These are phyloP conservation scores for Magnusiomyces paraingens DNA, from an alignment of 1,139 yeast genomes.

Conservation along the genomic window DNA sequence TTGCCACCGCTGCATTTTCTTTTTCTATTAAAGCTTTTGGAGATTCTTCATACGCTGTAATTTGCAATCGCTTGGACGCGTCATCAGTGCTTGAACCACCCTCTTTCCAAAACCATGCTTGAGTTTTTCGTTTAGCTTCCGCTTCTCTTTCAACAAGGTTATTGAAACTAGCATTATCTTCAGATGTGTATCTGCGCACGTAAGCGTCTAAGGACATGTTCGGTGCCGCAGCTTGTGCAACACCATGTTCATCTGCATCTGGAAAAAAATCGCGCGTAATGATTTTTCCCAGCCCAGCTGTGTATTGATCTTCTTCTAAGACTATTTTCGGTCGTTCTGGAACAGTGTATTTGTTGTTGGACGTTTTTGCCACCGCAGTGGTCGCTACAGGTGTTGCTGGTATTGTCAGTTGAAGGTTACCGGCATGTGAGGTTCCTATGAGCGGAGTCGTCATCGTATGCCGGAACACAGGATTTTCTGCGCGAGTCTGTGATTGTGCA, in stretches of 20 bases:
- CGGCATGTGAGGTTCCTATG: slow-evolving; percentile 1
- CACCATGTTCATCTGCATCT: slow-evolving; percentile 8
- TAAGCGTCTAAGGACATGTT: slow-evolving; percentile 20
- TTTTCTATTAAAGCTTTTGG: slow-evolving; percentile 11
- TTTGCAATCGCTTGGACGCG: slow-evolving; percentile 1
- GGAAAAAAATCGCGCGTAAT: slow-evolving; percentile 32
- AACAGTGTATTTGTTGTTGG: neutral
- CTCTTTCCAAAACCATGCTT: slow-evolving; percentile 26
- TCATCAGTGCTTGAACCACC: slow-evolving; percentile 5
- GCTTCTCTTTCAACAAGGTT: slow-evolving; percentile 24
- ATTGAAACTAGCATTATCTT: slow-evolving; percentile 32
- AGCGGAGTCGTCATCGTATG: neutral
- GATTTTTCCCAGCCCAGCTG: slow-evolving; percentile 23
- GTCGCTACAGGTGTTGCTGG: neutral
- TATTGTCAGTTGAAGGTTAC: slow-evolving; percentile 5
- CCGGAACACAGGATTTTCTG: neutral
- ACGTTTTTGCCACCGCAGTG: neutral
- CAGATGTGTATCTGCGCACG: slow-evolving; percentile 30
- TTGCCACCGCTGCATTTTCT: slow-evolving; percentile 9
- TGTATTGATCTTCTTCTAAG: slow-evolving; percentile 30
- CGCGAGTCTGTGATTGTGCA: neutral
- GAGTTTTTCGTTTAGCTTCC: slow-evolving; percentile 19
- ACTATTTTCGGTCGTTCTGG: slow-evolving; percentile 17
- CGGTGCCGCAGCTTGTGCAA: slow-evolving; percentile 13
- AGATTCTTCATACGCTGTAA: neutral